These are phyloP conservation scores for Blastomyces parvus DNA, from an alignment of 2,329 filamentous ascomycete genomes.

Conservation along the genomic window DNA sequence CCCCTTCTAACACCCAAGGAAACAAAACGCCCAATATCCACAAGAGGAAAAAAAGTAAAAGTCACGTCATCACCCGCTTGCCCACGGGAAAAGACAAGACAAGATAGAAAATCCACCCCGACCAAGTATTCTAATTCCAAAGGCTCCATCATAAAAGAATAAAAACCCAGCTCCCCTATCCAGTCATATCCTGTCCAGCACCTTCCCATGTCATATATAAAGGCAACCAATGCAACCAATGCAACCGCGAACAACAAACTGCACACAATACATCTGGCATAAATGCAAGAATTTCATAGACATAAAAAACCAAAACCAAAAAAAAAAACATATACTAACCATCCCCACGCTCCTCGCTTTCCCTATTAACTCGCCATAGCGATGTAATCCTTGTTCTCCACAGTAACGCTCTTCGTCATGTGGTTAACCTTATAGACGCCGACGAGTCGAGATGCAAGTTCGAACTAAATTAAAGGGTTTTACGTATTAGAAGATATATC, in stretches of 20 bases:
- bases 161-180: neutral
- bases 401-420: constrained; percentile 89
- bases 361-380: constrained; percentile 10
- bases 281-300: neutral
- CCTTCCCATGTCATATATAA: neutral
- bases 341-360: neutral
- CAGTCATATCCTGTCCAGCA: too few relatives aligned
- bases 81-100: neutral
- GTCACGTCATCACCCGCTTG: too few relatives aligned
- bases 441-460: constrained; percentile 86
- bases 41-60: too few relatives aligned
- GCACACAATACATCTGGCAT: neutral
- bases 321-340: neutral
- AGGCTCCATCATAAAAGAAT: neutral
- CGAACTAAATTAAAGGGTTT: constrained; percentile 48
- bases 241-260: neutral
- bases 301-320: neutral
- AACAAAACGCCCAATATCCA: too few relatives aligned
- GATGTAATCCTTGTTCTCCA: constrained; percentile 75
- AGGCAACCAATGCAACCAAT: neutral
- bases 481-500: neutral
- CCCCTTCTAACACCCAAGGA: too few relatives aligned
- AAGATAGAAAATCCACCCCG: neutral
- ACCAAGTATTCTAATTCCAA: neutral
- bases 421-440: constrained; percentile 99